Conservation (phyloP, 176 grass and related monocot genomes). For the Oryza glaberrima region DNA sequence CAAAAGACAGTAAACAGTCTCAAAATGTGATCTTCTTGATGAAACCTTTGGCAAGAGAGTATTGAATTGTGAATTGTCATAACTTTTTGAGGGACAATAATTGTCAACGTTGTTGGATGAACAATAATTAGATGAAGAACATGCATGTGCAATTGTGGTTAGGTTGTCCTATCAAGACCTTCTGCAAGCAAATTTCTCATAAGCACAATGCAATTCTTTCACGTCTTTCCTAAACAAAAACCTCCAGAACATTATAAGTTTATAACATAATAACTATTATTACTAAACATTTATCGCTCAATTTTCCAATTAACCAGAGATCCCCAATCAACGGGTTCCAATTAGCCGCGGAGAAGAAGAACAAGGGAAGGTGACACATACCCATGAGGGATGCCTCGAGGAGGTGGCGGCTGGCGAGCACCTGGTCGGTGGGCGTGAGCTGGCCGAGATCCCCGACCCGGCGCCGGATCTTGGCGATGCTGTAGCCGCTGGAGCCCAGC, state of each 20-base stretch:
- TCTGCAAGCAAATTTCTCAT: background rate
- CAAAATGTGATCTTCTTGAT: background rate
- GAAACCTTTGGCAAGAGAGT: background rate
- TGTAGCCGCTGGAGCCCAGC: constrained; percentile 54
- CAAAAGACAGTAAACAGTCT: background rate
- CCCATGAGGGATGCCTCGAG: constrained; percentile 77
- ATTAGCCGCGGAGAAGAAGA: background rate
- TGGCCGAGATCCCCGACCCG: constrained; percentile 44
- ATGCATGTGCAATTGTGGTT: background rate
- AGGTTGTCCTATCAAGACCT: background rate
- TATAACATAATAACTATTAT: no score
- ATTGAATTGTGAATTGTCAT: background rate
- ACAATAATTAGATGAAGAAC: no score
- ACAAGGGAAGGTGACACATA: background rate
- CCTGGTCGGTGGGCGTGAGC: constrained; percentile 66
- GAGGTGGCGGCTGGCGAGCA: constrained; percentile 64
- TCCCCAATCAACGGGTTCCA: background rate
- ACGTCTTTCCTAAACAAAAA: background rate
- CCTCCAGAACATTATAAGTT: background rate
- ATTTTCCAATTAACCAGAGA: background rate
- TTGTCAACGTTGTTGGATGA: no score
- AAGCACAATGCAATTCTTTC: background rate
- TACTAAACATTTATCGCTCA: background rate
- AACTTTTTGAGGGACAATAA: background rate
- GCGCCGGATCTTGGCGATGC: constrained; percentile 62